A percentile compares a stretch with the other conserved stretches of the same genome.
Conservation (phyloP, 257 asterid genomes). For the Penstemon barbatus region DNA sequence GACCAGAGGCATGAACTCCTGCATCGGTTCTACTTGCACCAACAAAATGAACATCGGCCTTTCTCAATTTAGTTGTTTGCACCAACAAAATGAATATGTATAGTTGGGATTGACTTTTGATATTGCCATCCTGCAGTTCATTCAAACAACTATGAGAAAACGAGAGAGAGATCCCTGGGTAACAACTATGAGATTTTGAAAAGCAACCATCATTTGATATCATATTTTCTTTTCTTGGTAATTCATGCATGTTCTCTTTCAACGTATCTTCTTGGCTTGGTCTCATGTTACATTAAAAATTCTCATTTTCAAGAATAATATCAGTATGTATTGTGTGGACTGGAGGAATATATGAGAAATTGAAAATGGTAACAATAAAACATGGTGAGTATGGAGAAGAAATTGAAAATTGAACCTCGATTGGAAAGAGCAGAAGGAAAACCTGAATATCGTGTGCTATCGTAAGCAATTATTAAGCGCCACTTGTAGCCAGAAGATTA, state of each 20-base stretch:
- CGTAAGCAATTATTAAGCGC: slow-evolving; percentile 82
- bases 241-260: background rate
- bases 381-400: no score
- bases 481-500: slow-evolving; percentile 52
- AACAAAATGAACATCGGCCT: slow-evolving; percentile 62
- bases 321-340: no score
- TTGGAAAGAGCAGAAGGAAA: no score
- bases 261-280: background rate
- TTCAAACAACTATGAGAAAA: slow-evolving; percentile 13
- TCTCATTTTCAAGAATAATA: no score
- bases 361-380: no score
- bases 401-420: no score
- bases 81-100: slow-evolving; percentile 63
- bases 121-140: slow-evolving; percentile 80
- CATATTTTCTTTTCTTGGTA: background rate
- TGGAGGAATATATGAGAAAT: no score
- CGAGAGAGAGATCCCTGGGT: background rate
- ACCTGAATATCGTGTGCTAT: slow-evolving; percentile 72
- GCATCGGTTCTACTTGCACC: slow-evolving; percentile 96
- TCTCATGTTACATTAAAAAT: slow-evolving; percentile 1
- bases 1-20: slow-evolving; percentile 96
- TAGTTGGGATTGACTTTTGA: slow-evolving; percentile 75
- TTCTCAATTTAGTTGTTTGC: slow-evolving; percentile 55
- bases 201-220: background rate
- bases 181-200: background rate